Evolutionary conservation across 176 grass and related monocot species (phyloP), one percentile per base, ranked within the genome.

Genomic region (Carex scoparia): DNA sequence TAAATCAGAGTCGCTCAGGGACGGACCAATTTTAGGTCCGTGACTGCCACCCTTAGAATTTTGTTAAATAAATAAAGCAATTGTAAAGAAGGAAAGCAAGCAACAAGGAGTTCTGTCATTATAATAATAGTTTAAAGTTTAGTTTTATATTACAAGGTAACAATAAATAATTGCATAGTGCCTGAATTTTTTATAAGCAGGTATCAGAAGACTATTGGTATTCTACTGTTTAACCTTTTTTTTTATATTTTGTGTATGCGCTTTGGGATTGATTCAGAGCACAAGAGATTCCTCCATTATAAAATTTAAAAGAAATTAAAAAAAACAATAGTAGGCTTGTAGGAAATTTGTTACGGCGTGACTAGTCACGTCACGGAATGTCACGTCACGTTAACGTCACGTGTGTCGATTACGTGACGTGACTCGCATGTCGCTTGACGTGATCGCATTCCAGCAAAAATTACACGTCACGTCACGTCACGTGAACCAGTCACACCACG

Each of bases 121-220:
- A 61, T 64, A 63, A 61, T 81, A 81, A 64, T 23, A 23, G 23
- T 23, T 23, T 23, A 23, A 23, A 23, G 23, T 23, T 23, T 23
- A 23, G 23, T 23, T 23, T 23, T 23, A 23, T 23, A 23, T 64
- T 42, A 40, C 11, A 79, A 35, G 78, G 62, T 60, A 62, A 60
- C 23, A 80, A 60, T 80, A n/a, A 42, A 42, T 81, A 81, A 81
- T 64, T 27, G 65, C 33, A 2, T 27, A 64, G 58, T 81, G 79
- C 32, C 16, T 81, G 33, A 42, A 12, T 81, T 40, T 81, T 61
- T 62, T 64, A 42, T 81, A 18, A 2, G 4, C 16, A 44, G 49
- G 13, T 40, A 80, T 59, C 33, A 40, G 37, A 55, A 81, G 79
- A 11, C 79, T 63, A 19, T 61, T 23, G 60, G 38, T 48, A 44